Base-by-base conservation (phyloP, 2,329 filamentous ascomycete species). In the Rasamsonia emersonii region DNA sequence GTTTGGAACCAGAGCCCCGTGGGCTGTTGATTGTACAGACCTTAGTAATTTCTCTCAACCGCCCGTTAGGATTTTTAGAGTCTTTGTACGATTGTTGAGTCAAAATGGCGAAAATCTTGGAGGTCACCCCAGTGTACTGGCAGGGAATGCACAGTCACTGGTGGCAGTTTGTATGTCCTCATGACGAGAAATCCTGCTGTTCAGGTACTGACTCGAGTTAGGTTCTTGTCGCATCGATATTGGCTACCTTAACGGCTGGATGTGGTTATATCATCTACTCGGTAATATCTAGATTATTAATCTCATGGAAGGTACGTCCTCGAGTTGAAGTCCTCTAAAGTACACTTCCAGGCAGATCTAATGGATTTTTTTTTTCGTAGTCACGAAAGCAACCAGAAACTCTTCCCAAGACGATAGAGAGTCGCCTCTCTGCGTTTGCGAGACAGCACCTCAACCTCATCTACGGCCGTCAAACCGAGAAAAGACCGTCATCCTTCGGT, bases 81-180 rank as follows among this genome's bases (percentile, higher is more conserved):
- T n/a, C n/a, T n/a, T n/a, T n/a, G n/a, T n/a, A n/a, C n/a, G n/a
- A n/a, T n/a, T n/a, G n/a, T n/a, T n/a, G n/a, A n/a, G 3, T 32
- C 9, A 32, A 28, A 11, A 56, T 58, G 54, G 40, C 40, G 7
- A 21, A 46, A 30, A 55, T 56, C 17, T 45, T 56, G 17, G 18
- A 45, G 9, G 47, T 51, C 25, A 36, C 41, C 13, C 40, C 52
- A 25, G 38, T 60, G n/a, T 50, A 51, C 30, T 61, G 59, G 56
- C 33, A 43, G 27, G 29, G 41, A 9, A 58, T 63, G 53, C 56
- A 44, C 31, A 32, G 43, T 5, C 42, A 60, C 37, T 65, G 60
- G 61, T 64, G 61, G 61, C 58, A 63, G 38, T 56, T 52, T 50
- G 61, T 64, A 46, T 38, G 53, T 51, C 27, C 18, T 9, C 15